Conservation (phyloP, 306 rosid species). For the Medicago lupulina region DNA sequence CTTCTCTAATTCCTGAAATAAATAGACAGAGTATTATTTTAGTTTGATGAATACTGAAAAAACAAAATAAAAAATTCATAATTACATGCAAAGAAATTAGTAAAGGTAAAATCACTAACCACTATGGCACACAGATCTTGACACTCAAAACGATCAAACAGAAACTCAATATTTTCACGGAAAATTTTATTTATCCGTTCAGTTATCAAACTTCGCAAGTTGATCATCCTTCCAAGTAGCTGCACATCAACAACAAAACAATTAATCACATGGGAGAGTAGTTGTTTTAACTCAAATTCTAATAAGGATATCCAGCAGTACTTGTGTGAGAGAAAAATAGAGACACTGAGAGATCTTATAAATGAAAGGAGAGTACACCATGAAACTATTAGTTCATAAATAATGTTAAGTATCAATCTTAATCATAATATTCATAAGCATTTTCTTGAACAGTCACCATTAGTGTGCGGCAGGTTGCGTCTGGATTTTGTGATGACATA, state of each 20-base stretch:
- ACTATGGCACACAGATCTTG: slow-evolving; percentile 95
- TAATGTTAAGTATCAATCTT: slow-evolving; percentile 20
- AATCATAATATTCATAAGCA: slow-evolving; percentile 22
- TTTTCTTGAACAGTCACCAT: slow-evolving; percentile 27
- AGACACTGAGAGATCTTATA: slow-evolving; percentile 10
- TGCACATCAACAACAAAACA: slow-evolving; percentile 45
- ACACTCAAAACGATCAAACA: slow-evolving; percentile 96
- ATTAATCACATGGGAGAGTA: slow-evolving; percentile 21
- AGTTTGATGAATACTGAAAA: slow-evolving; percentile 32
- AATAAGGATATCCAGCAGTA: slow-evolving; percentile 13
- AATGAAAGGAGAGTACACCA: slow-evolving; percentile 25
- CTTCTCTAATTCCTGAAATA: slow-evolving; percentile 87
- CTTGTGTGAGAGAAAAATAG: slow-evolving; percentile 16
- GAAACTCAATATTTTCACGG: slow-evolving; percentile 92
- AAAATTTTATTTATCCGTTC: slow-evolving; percentile 88
- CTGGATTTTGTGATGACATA: neutral
- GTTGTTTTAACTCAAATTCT: slow-evolving; percentile 6
- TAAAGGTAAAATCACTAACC: slow-evolving; percentile 63
- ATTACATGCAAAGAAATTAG: slow-evolving; percentile 35
- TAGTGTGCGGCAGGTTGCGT: slow-evolving; percentile 15
- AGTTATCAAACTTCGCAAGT: slow-evolving; percentile 82
- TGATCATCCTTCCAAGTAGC: slow-evolving; percentile 95
- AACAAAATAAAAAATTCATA: slow-evolving; percentile 10
- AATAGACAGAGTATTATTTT: slow-evolving; percentile 37
- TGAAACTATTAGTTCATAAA: slow-evolving; percentile 21